A percentile compares a stretch with the other conserved stretches of the same genome.
Evolutionary conservation across 179 eudicot species (phyloP).

Genomic region (Heliamphora pulchella): DNA sequence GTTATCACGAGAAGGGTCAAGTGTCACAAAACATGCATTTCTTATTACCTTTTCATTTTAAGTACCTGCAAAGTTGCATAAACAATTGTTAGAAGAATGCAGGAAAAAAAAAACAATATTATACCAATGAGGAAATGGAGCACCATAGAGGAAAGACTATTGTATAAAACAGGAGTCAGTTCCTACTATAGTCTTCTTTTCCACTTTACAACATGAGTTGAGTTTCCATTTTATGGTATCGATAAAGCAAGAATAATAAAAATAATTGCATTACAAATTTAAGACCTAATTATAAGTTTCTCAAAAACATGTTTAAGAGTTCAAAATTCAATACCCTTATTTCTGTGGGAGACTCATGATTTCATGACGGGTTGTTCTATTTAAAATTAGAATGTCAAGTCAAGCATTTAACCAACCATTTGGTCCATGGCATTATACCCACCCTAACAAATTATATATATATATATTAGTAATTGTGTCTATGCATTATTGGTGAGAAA

Average conservation of each 20-base stretch:
- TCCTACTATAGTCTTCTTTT: background rate
- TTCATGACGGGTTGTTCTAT: background rate
- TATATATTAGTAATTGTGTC: too few species aligned
- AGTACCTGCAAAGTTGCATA: slow-evolving; percentile 78
- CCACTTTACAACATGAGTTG: background rate
- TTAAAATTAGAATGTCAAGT: background rate
- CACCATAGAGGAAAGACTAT: background rate
- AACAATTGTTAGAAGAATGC: slow-evolving; percentile 7
- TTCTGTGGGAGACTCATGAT: too few species aligned
- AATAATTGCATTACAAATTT: background rate
- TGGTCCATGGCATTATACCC: background rate
- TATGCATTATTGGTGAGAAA: too few species aligned
- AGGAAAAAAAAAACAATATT: background rate
- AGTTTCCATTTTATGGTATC: background rate
- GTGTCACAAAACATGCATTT: slow-evolving; percentile 22
- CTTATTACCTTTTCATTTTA: slow-evolving; percentile 79
- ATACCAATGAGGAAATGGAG: background rate
- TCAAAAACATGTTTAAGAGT: background rate
- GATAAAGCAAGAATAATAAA: background rate
- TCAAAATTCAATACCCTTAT: background rate
- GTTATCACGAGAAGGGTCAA: too few species aligned
- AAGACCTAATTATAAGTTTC: background rate
- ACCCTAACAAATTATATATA: background rate
- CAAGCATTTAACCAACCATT: background rate
- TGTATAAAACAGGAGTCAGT: background rate